Percentiles rank a stretch among this genome's conserved stretches.
phyloP scores from a whole-genome alignment of 1,284 basidiomycete genomes.

The Boletus albobrunnescens region DNA sequence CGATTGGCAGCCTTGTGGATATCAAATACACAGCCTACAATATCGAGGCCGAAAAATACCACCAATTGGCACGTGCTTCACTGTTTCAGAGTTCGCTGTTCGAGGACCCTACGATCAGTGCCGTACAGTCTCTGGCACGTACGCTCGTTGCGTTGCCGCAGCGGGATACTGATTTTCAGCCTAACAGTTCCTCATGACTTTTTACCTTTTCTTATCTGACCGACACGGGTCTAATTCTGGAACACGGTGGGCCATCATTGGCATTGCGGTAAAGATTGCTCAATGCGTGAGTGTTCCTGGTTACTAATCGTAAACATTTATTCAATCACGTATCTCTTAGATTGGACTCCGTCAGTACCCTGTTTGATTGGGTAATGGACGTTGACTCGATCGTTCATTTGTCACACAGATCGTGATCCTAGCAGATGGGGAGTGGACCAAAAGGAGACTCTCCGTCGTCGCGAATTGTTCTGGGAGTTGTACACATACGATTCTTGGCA shows the following conservation, averaged over 20 bases:
- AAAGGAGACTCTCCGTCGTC: slow-evolving; percentile 57
- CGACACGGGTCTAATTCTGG: slow-evolving; percentile 68
- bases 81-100: slow-evolving; percentile 69
- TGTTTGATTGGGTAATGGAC: slow-evolving; percentile 8
- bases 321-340: slow-evolving; percentile 34
- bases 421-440: slow-evolving; percentile 61
- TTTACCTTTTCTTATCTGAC: slow-evolving; percentile 71
- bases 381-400: slow-evolving; percentile 14
- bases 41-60: slow-evolving; percentile 73
- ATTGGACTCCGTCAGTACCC: slow-evolving; percentile 67
- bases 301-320: slow-evolving; percentile 7
- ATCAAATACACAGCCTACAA: slow-evolving; percentile 60
- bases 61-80: slow-evolving; percentile 68
- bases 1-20: slow-evolving; percentile 72
- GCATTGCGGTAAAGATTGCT: slow-evolving; percentile 70
- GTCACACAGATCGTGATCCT: slow-evolving; percentile 60
- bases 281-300: slow-evolving; percentile 59
- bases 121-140: slow-evolving; percentile 67
- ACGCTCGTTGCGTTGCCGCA: neutral
- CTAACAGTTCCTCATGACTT: slow-evolving; percentile 68
- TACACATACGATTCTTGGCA: slow-evolving; percentile 74
- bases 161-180: slow-evolving; percentile 11
- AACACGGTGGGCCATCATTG: slow-evolving; percentile 75
- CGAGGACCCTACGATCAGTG: slow-evolving; percentile 67
- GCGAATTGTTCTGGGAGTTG: slow-evolving; percentile 73